Base-by-base conservation (phyloP, 345 rosid genomes). In the Dipteronia sinensis region DNA sequence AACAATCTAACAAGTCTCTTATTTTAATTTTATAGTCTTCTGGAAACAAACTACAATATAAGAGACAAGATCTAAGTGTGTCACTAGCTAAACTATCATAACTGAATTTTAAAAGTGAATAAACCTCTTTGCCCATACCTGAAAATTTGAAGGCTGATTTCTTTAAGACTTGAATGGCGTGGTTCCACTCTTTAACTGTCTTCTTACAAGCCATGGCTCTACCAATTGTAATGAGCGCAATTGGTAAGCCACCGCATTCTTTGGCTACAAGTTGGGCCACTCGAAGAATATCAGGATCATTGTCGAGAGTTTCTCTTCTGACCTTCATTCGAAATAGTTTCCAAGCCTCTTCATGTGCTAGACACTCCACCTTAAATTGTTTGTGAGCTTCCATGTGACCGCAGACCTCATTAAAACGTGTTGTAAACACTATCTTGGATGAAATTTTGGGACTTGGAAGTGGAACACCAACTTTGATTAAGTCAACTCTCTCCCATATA, bases 11-110 rank as follows among this genome's bases (percentile, higher is more conserved):
- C 27, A 80, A 59, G 16, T 67, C 3, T 23, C 4, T n/a, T 62
- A 65, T 80, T 0, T 22, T 9, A 0, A 83, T 75, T 15, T 11
- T 2, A 40, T 25, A 80, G 46, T 80, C 81, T 47, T 77, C 86
- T 0, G 84, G 84, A 63, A 77, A 81, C 8, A 83, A 13, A 0
- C 77, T 38, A n/a, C 29, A 59, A 2, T 59, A 59, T 15, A 22
- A 20, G 25, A 59, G 12, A 59, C 64, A 59, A 20, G 64, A 20
- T 59, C 64, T 59, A 20, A 7, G 10, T 59, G 12, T 7, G 1
- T 59, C 64, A 10, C 12, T 20, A 9, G 64, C 27, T 5, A 59
- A n/a, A 59, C 64, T 8, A 59, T 59, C 64, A 1, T 59, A 59
- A 8, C 64, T 59, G 25, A 59, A 59, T 19, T 59, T 59, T 0